A percentile compares a stretch with the other conserved stretches of the same genome.
These are phyloP conservation scores for Melastoma malabathricum DNA, from an alignment of 345 rosid genomes.

Conservation along the genomic window DNA sequence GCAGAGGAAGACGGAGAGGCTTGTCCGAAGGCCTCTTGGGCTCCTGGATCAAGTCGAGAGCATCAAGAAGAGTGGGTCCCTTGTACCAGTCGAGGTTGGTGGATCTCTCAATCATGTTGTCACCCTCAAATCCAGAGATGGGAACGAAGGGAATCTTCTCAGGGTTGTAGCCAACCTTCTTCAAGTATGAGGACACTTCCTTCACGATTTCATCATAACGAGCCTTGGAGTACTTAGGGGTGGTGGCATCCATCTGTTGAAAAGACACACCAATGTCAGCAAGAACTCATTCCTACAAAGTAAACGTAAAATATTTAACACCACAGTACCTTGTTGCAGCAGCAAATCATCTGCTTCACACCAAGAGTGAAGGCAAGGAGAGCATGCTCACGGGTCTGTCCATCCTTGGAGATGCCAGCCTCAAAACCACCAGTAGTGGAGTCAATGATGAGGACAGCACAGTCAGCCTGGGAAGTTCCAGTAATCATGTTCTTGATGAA, in stretches of 20 bases:
- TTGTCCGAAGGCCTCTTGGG: constrained; percentile 85
- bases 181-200: constrained; percentile 32
- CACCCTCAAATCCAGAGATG: constrained; percentile 54
- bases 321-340: constrained; percentile 49
- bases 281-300: background rate
- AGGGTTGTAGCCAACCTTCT: constrained; percentile 36
- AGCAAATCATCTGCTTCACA: constrained; percentile 66
- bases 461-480: constrained; percentile 76
- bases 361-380: constrained; percentile 55
- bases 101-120: constrained; percentile 73
- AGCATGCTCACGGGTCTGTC: constrained; percentile 69
- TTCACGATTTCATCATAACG: constrained; percentile 31
- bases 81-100: constrained; percentile 69
- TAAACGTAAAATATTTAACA: background rate
- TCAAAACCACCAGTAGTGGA: constrained; percentile 83
- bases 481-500: constrained; percentile 81
- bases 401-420: constrained; percentile 75
- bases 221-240: constrained; percentile 31
- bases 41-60: constrained; percentile 44
- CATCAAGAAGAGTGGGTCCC: constrained; percentile 67
- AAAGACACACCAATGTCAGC: background rate
- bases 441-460: constrained; percentile 69
- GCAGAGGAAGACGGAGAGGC: constrained; percentile 78
- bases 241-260: constrained; percentile 27
- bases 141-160: constrained; percentile 29